phyloP scores from a whole-genome alignment of 1,139 yeast genomes.

The Yamadazyma epiphylla region DNA sequence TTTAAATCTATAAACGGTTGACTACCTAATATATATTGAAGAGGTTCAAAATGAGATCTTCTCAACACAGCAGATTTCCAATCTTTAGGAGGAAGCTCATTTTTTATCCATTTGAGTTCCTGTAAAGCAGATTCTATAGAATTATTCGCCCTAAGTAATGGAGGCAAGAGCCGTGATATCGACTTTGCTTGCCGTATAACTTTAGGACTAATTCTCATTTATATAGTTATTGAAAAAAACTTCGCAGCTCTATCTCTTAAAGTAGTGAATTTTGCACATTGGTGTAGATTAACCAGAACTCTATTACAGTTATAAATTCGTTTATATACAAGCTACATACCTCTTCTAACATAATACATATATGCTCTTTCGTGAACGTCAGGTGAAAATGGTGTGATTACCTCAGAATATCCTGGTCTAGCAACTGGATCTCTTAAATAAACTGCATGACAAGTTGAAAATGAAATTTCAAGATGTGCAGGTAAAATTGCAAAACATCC shows the following conservation, averaged over 20 bases:
- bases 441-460: constrained; percentile 89
- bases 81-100: constrained; percentile 30
- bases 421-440: constrained; percentile 96
- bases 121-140: constrained; percentile 26
- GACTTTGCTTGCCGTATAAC: constrained; percentile 24
- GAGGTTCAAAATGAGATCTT: constrained; percentile 53
- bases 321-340: constrained; percentile 38
- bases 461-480: constrained; percentile 84
- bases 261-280: too few relatives aligned
- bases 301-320: constrained; percentile 1
- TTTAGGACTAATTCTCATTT: constrained; percentile 25
- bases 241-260: too few relatives aligned
- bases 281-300: too few relatives aligned
- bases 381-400: constrained; percentile 82
- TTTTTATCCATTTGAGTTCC: constrained; percentile 40
- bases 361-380: constrained; percentile 91
- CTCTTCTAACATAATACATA: constrained; percentile 87
- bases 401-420: constrained; percentile 95
- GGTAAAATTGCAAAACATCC: constrained; percentile 93
- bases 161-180: constrained; percentile 23
- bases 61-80: constrained; percentile 34
- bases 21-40: constrained; percentile 77
- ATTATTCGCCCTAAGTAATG: constrained; percentile 28
- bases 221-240: too few relatives aligned
- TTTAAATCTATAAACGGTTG: constrained; percentile 83